phyloP scores from a whole-genome alignment of 352 stramenopile genomes.

The Phytophthora melonis region DNA sequence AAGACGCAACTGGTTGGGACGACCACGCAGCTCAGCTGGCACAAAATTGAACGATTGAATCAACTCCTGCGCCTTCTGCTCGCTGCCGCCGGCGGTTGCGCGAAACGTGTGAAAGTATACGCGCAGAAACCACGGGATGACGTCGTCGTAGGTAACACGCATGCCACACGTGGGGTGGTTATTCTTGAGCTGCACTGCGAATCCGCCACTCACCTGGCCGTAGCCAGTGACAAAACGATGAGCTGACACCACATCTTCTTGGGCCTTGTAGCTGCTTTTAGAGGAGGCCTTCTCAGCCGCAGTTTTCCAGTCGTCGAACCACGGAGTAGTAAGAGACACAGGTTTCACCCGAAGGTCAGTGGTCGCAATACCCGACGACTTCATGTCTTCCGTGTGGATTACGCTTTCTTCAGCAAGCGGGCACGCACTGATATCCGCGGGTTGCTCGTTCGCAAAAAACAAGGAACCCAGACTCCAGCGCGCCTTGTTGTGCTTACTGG shows the following conservation, averaged over 20 bases:
- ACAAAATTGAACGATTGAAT: conserved; percentile 56
- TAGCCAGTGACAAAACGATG: conserved; percentile 85
- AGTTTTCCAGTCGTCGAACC: conserved; percentile 41
- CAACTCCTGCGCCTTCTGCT: conserved; percentile 21
- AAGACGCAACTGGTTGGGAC: conserved; percentile 70
- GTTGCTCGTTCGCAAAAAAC: conserved; percentile 47
- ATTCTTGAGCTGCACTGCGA: conserved; percentile 75
- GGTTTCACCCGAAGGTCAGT: conserved; percentile 37
- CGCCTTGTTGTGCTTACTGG: conserved; percentile 28
- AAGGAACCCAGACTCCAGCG: conserved; percentile 56
- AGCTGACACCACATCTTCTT: conserved; percentile 51
- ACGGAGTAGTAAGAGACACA: conserved; percentile 19
- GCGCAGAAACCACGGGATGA: conserved; percentile 85
- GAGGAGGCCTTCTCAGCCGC: conserved; percentile 12
- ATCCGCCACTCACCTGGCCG: conserved; percentile 77
- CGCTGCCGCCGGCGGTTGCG: conserved; percentile 7
- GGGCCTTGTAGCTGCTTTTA: conserved; percentile 18
- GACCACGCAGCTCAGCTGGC: conserved; percentile 62
- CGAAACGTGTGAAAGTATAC: conserved; percentile 83
- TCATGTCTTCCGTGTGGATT: conserved; percentile 46
- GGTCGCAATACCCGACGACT: conserved; percentile 4
- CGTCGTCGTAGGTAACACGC: conserved; percentile 74
- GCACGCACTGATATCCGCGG: conserved; percentile 40
- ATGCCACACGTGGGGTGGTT: conserved; percentile 58
- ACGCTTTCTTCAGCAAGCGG: conserved; percentile 50